phyloP scores from a whole-genome alignment of 768 basidiomycete genomes.

The Terana coerulea region DNA sequence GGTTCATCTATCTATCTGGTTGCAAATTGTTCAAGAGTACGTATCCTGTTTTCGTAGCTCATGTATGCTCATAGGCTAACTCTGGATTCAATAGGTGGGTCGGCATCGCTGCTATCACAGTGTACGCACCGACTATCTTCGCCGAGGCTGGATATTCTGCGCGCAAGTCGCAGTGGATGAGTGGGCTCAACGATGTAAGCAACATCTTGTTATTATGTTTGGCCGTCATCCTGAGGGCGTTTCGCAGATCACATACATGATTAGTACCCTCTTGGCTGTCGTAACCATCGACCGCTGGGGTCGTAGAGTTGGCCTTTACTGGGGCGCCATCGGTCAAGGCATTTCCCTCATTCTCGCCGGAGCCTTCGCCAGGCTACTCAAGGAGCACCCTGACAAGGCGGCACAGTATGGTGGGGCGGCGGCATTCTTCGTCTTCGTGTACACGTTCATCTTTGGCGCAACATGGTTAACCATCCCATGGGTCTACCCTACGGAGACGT shows the following conservation, averaged over 20 bases:
- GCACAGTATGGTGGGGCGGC: slow-evolving; percentile 39
- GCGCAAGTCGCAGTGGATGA: slow-evolving; percentile 41
- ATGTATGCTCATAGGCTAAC: slow-evolving; percentile 2
- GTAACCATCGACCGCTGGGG: slow-evolving; percentile 42
- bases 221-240: background rate
- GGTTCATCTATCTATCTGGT: slow-evolving; percentile 41
- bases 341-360: slow-evolving; percentile 36
- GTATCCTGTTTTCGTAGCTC: slow-evolving; percentile 13
- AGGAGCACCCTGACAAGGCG: slow-evolving; percentile 37
- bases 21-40: slow-evolving; percentile 43
- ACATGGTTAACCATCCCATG: slow-evolving; percentile 45
- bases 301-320: slow-evolving; percentile 40
- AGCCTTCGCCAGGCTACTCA: slow-evolving; percentile 37
- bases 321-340: slow-evolving; percentile 42
- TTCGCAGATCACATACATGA: slow-evolving; percentile 40
- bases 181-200: slow-evolving; percentile 40
- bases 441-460: slow-evolving; percentile 41
- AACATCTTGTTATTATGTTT: background rate
- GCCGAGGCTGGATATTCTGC: slow-evolving; percentile 39
- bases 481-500: slow-evolving; percentile 35
- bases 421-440: slow-evolving; percentile 41
- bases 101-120: slow-evolving; percentile 43
- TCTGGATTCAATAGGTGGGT: slow-evolving; percentile 31
- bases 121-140: slow-evolving; percentile 43
- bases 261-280: slow-evolving; percentile 37